Evolutionary conservation across 148 eudicot genomes (phyloP).

Genomic region (Rhododendron molle): DNA sequence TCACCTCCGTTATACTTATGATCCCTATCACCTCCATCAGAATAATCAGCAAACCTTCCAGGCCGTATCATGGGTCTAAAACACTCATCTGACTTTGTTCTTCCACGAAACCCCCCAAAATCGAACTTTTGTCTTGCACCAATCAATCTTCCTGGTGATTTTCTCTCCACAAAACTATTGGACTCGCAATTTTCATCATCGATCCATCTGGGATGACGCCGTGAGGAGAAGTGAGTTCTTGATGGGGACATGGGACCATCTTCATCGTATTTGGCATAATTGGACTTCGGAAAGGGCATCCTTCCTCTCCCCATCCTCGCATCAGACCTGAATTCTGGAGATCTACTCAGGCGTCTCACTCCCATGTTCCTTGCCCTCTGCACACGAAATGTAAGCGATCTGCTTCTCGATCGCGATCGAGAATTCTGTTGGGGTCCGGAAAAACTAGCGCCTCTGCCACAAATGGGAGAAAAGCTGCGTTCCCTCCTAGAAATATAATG

Average conservation of each 20-base stretch:
- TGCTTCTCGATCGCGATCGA: conserved; percentile 48
- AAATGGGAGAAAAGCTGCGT: conserved; percentile 42
- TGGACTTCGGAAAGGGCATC: conserved; percentile 28
- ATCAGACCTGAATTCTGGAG: conserved; percentile 54
- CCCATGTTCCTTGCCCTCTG: conserved; percentile 27
- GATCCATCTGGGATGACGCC: conserved; percentile 18
- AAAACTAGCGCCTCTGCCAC: conserved; percentile 24
- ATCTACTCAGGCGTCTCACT: conserved; percentile 22
- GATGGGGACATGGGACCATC: conserved; percentile 21
- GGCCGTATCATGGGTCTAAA: conserved; percentile 8
- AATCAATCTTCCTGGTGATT: conserved; percentile 43
- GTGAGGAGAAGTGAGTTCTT: conserved; percentile 24
- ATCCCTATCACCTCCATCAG: conserved; percentile 28
- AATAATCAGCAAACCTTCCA: conserved; percentile 11
- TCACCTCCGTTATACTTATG: conserved; percentile 25
- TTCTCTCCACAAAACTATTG: conserved; percentile 32
- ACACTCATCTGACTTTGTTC: conserved; percentile 14
- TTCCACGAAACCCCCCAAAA: conserved; percentile 30
- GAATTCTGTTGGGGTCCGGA: conserved; percentile 37
- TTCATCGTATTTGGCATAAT: conserved; percentile 23
- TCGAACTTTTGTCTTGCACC: conserved; percentile 38
- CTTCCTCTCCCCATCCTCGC: conserved; percentile 39
- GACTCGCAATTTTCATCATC: conserved; percentile 22
- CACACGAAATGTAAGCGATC: conserved; percentile 33
- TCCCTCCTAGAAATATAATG: conserved; percentile 37